phyloP scores from a whole-genome alignment of 202 grass and related monocot species.

The Schoenoplectus triqueter region DNA sequence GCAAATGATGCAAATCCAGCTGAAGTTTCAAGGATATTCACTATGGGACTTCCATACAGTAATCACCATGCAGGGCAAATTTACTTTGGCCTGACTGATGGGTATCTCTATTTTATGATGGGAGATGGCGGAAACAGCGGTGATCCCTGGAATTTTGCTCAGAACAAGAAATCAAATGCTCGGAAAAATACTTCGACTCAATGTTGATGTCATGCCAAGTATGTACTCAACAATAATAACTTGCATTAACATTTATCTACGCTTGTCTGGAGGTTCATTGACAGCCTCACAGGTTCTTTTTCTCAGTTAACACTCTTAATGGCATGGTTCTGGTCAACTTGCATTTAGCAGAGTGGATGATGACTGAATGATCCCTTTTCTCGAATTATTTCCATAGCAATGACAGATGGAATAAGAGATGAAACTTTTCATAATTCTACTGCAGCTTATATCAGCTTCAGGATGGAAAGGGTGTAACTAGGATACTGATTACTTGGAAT shows the following conservation, averaged over 20 bases:
- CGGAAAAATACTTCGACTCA: constrained; percentile 73
- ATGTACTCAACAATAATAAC: neutral
- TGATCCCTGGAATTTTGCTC: constrained; percentile 92
- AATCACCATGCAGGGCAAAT: constrained; percentile 80
- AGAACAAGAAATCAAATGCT: constrained; percentile 82
- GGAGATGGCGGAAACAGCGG: constrained; percentile 69
- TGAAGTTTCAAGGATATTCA: constrained; percentile 72
- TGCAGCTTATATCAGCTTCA: neutral
- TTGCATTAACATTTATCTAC: neutral
- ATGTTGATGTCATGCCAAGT: constrained; percentile 66
- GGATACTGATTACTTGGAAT: neutral
- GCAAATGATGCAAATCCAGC: constrained; percentile 53
- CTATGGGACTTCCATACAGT: constrained; percentile 70
- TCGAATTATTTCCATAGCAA: neutral
- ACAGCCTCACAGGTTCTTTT: neutral
- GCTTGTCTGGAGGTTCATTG: neutral
- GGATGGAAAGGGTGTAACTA: neutral
- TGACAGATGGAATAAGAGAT: neutral
- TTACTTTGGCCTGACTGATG: constrained; percentile 64
- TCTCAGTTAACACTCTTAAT: neutral
- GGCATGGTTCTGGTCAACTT: neutral
- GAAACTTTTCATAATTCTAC: neutral
- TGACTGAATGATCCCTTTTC: neutral
- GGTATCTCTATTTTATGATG: constrained; percentile 95
- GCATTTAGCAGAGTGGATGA: neutral